These are phyloP conservation scores for Dianthus caryophyllus DNA, from an alignment of 148 eudicot genomes.

Conservation along the genomic window DNA sequence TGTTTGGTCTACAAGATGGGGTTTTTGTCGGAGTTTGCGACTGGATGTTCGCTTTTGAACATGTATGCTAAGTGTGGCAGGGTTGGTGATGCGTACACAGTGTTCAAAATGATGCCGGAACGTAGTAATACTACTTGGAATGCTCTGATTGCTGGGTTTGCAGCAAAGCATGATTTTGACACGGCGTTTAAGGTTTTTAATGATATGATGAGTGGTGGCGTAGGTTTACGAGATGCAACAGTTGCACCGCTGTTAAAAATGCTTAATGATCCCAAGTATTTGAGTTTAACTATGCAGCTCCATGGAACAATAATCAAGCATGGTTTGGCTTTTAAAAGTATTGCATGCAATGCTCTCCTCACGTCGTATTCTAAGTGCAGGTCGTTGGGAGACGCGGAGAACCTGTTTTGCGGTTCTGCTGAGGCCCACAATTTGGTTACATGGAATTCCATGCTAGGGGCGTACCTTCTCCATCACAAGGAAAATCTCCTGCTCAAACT, in stretches of 20 bases:
- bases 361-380: conserved; percentile 61
- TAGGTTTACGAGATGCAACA: conserved; percentile 52
- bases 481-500: conserved; percentile 41
- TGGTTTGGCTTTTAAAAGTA: conserved; percentile 48
- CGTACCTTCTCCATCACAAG: conserved; percentile 41
- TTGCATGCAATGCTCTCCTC: conserved; percentile 53
- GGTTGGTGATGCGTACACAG: conserved; percentile 47
- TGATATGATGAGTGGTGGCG: conserved; percentile 47
- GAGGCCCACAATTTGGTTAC: conserved; percentile 50
- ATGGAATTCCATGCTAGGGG: conserved; percentile 77
- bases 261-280: conserved; percentile 42
- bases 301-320: conserved; percentile 52
- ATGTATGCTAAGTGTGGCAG: conserved; percentile 71
- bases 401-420: conserved; percentile 37
- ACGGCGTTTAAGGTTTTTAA: conserved; percentile 37
- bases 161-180: conserved; percentile 31
- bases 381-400: conserved; percentile 44
- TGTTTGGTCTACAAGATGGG: conserved; percentile 44
- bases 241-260: conserved; percentile 58
- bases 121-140: conserved; percentile 65
- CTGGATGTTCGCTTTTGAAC: conserved; percentile 62
- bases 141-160: conserved; percentile 64
- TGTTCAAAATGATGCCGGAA: conserved; percentile 43
- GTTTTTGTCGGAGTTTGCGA: conserved; percentile 38
- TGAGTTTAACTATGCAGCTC: conserved; percentile 37